phyloP scores from a whole-genome alignment of 2,329 filamentous ascomycete genomes.

The Exserohilum turcica region DNA sequence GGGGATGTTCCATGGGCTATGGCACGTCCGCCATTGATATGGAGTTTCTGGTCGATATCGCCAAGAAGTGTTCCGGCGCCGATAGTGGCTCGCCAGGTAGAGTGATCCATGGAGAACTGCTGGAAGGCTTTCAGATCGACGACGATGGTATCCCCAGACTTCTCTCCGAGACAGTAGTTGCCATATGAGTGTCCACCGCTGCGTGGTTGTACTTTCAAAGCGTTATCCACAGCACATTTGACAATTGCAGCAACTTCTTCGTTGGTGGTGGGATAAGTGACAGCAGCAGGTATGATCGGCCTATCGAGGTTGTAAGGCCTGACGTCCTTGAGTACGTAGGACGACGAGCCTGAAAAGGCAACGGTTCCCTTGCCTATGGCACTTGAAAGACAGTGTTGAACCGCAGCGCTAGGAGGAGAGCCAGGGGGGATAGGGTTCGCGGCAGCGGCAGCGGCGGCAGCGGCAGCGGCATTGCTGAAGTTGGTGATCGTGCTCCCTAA shows the following conservation, averaged over 20 bases:
- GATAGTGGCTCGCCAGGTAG: constrained; percentile 53
- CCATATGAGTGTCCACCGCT: constrained; percentile 69
- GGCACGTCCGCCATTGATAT: constrained; percentile 46
- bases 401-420: constrained; percentile 23
- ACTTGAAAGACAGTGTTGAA: constrained; percentile 37
- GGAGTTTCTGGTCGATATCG: constrained; percentile 44
- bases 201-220: constrained; percentile 63
- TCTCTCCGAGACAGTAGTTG: constrained; percentile 55
- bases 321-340: constrained; percentile 41
- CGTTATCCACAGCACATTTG: constrained; percentile 60
- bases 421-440: too few relatives aligned
- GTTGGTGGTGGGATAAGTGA: constrained; percentile 60
- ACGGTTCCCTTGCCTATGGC: constrained; percentile 34
- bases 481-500: too few relatives aligned
- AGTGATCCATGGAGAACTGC: constrained; percentile 52
- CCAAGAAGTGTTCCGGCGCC: constrained; percentile 58
- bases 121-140: constrained; percentile 58
- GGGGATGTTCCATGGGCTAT: constrained; percentile 56
- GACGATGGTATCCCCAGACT: constrained; percentile 52
- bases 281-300: constrained; percentile 56
- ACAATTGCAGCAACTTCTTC: constrained; percentile 62
- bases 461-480: too few relatives aligned
- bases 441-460: too few relatives aligned
- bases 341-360: constrained; percentile 28
- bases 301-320: constrained; percentile 48